phyloP scores from a whole-genome alignment of 306 rosid species.

The Cucumis cinereus region DNA sequence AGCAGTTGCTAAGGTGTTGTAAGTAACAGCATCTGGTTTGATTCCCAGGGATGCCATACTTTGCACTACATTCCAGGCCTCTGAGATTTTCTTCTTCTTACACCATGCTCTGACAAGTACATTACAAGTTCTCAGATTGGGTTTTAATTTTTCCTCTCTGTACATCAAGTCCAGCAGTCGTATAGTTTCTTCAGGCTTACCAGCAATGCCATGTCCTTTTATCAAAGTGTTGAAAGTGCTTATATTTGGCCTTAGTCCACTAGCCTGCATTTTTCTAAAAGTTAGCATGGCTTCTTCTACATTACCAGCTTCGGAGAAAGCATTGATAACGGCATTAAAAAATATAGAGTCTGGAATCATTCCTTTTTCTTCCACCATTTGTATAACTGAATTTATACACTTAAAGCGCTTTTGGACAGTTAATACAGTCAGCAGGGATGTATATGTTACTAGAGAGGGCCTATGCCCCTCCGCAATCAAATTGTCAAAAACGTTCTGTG shows the following conservation, averaged over 20 bases:
- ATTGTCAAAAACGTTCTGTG: slow-evolving; percentile 26
- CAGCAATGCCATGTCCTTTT: slow-evolving; percentile 58
- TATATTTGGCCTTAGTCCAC: slow-evolving; percentile 38
- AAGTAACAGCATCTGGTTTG: slow-evolving; percentile 50
- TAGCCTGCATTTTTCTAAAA: slow-evolving; percentile 44
- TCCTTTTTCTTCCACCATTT: slow-evolving; percentile 43
- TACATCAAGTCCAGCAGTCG: slow-evolving; percentile 44
- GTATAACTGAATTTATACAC: slow-evolving; percentile 33
- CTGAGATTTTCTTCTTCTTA: slow-evolving; percentile 20
- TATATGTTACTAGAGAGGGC: slow-evolving; percentile 52
- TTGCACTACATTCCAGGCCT: slow-evolving; percentile 54
- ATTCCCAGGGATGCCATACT: slow-evolving; percentile 38
- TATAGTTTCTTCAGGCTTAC: slow-evolving; percentile 50
- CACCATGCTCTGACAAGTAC: slow-evolving; percentile 56
- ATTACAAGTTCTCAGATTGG: slow-evolving; percentile 55
- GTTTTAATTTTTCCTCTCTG: slow-evolving; percentile 33
- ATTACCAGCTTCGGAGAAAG: slow-evolving; percentile 55
- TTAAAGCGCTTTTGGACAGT: slow-evolving; percentile 46
- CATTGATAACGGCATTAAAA: slow-evolving; percentile 50
- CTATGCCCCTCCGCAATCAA: slow-evolving; percentile 46
- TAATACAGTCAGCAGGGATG: slow-evolving; percentile 41
- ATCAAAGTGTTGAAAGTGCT: slow-evolving; percentile 51
- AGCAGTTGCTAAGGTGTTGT: slow-evolving; percentile 52
- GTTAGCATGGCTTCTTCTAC: slow-evolving; percentile 46
- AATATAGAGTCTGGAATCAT: slow-evolving; percentile 51